Evolutionary conservation across 2,329 filamentous ascomycete genomes (phyloP), one percentile per base, ranked within the genome.

Genomic region (Cadophora sp.): DNA sequence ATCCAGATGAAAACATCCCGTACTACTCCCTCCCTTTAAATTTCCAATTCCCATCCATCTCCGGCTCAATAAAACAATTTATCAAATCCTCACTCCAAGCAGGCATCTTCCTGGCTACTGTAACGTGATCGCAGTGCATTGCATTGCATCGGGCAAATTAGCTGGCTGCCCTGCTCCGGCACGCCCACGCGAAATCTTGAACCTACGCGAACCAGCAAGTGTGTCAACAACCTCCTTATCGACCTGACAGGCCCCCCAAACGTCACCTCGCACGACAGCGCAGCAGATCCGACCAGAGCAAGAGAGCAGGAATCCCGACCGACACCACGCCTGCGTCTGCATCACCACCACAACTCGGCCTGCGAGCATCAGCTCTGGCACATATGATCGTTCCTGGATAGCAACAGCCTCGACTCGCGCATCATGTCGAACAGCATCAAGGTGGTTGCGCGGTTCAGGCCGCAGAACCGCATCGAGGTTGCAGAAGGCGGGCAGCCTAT

Each of bases 371-470:
- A 34, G 66, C 48, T 69, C 43, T 31, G 65, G 69, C 71, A 73
- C 75, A 72, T 75, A 76, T 77, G 76, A 75, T 73, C 68, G 69
- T 72, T 70, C 71, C 70, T 48, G 67, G 74, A 73, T 76, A 74
- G 67, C 51, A 71, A 40, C 65, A 58, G 59, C 53, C 65, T 62
- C 67, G 53, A 56, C 65, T 72, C 67, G 74, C 76, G 70, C 43
- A 78, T 75, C 75, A 79, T 79, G 77, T 77, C 73, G 80, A 77
- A 89, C 79, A 89, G 85, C 78, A 91, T 91, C 85, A 91, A 87
- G 92, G 96, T 99, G 80, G 94, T 99, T 80, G 95, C 95, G 85
- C 93, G 96, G 78, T 99, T 99, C 83, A 90, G 96, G 79, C 96
- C 96, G 76, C 95, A 97, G 83, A 99, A 99, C 86, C 93, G 93